Percentiles rank a stretch among this genome's conserved stretches.
Evolutionary conservation across 2,329 filamentous ascomycete genomes (phyloP).

Genomic region (Setomelanomma holmii): DNA sequence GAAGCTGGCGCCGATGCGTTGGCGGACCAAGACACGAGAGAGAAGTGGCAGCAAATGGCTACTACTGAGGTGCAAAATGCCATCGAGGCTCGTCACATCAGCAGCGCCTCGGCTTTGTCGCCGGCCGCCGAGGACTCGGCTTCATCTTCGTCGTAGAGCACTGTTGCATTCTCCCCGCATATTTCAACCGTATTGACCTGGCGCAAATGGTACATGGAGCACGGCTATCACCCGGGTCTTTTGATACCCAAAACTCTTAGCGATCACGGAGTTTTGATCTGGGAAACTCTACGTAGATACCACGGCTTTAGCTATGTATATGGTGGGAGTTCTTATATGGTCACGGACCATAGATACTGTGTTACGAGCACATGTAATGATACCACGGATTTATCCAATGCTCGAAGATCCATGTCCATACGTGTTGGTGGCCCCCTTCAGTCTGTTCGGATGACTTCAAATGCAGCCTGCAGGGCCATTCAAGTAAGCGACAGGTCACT

Average conservation of each 20-base stretch:
- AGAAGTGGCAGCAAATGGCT: constrained; percentile 78
- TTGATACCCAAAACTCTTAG: constrained; percentile 1
- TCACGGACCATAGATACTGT: neutral
- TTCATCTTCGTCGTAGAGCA: constrained; percentile 33
- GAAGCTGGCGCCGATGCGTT: constrained; percentile 59
- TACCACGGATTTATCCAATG: neutral
- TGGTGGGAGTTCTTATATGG: neutral
- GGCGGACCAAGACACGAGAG: constrained; percentile 67
- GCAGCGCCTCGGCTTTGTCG: constrained; percentile 20
- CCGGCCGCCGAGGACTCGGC: constrained; percentile 37
- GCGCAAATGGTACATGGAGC: constrained; percentile 1
- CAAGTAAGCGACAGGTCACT: too few relatives aligned
- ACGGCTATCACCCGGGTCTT: neutral
- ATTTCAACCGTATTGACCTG: neutral
- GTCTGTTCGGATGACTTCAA: too few relatives aligned
- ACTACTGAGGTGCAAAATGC: constrained; percentile 79
- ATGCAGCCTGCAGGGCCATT: too few relatives aligned
- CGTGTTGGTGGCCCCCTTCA: too few relatives aligned
- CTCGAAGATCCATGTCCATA: too few relatives aligned
- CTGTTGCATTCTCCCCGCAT: too few relatives aligned
- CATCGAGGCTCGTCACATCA: constrained; percentile 53
- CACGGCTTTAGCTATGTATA: constrained; percentile 2
- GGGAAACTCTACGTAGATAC: constrained; percentile 3
- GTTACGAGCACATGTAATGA: neutral
- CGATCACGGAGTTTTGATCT: constrained; percentile 1